Conservation (phyloP, 2,329 filamentous ascomycete species). For the Colletotrichum sidae region DNA sequence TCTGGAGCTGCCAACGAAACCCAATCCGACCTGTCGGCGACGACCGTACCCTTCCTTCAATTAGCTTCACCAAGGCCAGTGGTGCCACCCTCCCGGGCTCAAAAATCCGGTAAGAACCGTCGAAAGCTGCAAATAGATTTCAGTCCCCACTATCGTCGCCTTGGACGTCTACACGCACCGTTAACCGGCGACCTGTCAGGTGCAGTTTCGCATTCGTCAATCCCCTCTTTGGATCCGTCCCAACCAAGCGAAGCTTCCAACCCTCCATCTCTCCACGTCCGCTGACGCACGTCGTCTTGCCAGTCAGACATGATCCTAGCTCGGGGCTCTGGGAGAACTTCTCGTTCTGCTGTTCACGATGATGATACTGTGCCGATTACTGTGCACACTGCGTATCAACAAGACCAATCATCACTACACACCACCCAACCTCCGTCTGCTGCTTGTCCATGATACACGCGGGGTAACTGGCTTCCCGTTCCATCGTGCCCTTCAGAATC, state of each 20-base stretch:
- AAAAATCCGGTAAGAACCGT: background rate
- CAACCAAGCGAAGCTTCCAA: constrained; percentile 12
- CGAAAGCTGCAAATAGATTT: constrained; percentile 12
- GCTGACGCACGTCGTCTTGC: constrained; percentile 6
- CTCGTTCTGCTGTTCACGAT: constrained; percentile 9
- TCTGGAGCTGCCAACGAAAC: constrained; percentile 15
- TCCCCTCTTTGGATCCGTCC: background rate
- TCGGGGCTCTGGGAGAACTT: constrained; percentile 12
- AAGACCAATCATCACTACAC: constrained; percentile 13
- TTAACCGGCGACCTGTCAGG: constrained; percentile 21
- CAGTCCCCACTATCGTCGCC: constrained; percentile 21
- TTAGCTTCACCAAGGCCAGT: constrained; percentile 8
- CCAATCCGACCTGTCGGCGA: constrained; percentile 27
- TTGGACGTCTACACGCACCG: constrained; percentile 6
- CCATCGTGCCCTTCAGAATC: constrained; percentile 10
- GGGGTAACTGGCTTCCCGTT: constrained; percentile 30
- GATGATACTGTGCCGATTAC: background rate
- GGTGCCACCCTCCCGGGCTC: constrained; percentile 28
- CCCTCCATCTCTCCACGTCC: constrained; percentile 21
- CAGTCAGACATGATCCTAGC: constrained; percentile 12
- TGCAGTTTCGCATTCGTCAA: constrained; percentile 22
- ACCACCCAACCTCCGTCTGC: constrained; percentile 6
- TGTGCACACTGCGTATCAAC: background rate
- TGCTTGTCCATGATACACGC: constrained; percentile 18
- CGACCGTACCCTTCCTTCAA: constrained; percentile 14